Evolutionary conservation across 2,329 filamentous ascomycete genomes (phyloP).

Genomic region (Cladosporium cucumerinum): DNA sequence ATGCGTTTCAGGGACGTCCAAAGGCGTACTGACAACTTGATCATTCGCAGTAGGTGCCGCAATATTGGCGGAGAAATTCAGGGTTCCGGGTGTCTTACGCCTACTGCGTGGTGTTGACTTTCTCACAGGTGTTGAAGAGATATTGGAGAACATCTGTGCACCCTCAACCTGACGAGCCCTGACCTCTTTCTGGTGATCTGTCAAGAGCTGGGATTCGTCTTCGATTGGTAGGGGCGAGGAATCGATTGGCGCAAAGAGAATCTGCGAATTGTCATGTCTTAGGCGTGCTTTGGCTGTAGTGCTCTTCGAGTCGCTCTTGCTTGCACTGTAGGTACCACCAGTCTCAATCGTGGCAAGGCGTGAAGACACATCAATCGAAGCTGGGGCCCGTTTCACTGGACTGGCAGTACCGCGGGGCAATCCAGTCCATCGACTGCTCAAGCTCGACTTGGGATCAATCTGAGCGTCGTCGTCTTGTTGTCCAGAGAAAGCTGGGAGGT

Average conservation of each 20-base stretch:
- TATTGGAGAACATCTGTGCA: slow-evolving; percentile 64
- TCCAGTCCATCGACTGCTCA: slow-evolving; percentile 8
- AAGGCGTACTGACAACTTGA: slow-evolving; percentile 42
- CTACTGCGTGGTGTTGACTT: slow-evolving; percentile 17
- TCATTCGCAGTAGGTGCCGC: slow-evolving; percentile 23
- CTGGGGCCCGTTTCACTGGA: slow-evolving; percentile 25
- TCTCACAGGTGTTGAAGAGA: slow-evolving; percentile 54
- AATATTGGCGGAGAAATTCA: slow-evolving; percentile 27
- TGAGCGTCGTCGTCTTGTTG: slow-evolving; percentile 18
- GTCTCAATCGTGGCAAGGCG: slow-evolving; percentile 3
- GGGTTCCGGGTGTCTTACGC: slow-evolving; percentile 25
- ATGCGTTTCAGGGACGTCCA: slow-evolving; percentile 36
- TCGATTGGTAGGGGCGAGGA: slow-evolving; percentile 47
- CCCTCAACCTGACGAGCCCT: slow-evolving; percentile 66
- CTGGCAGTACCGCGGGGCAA: slow-evolving; percentile 12
- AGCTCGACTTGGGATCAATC: background rate
- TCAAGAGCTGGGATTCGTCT: slow-evolving; percentile 72
- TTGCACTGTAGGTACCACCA: slow-evolving; percentile 1
- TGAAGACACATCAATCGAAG: background rate
- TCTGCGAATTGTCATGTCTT: slow-evolving; percentile 78
- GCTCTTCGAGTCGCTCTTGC: background rate
- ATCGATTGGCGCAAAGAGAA: slow-evolving; percentile 69
- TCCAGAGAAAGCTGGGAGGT: slow-evolving; percentile 28
- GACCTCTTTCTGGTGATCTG: slow-evolving; percentile 75
- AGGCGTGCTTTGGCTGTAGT: slow-evolving; percentile 42